A percentile compares a stretch with the other conserved stretches of the same genome.
Conservation (phyloP, 345 rosid species). For the Luvunga scandens region DNA sequence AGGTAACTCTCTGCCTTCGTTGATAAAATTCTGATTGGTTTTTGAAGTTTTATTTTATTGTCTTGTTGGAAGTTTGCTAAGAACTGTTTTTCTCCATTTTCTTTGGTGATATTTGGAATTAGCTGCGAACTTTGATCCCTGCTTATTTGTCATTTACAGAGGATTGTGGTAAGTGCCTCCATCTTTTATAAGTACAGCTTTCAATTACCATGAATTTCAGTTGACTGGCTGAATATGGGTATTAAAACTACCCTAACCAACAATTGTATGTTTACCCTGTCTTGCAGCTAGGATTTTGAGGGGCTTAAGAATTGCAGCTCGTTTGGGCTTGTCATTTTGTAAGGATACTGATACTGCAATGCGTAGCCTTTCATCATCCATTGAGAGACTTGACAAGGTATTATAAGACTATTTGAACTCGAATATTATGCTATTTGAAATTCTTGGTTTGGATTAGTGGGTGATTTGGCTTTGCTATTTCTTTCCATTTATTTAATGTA, state of each 20-base stretch:
- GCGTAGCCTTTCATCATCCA: conserved; percentile 48
- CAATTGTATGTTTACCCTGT: conserved; percentile 4
- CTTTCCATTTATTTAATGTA: not conserved
- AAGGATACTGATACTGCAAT: conserved; percentile 70
- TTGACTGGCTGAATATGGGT: not conserved
- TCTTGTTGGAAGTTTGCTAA: conserved; percentile 12
- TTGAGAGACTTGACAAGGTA: conserved; percentile 67
- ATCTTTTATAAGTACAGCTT: conserved; percentile 14
- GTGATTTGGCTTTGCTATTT: not conserved
- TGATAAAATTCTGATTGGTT: not conserved
- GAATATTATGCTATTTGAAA: conserved; percentile 1
- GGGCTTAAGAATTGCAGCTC: conserved; percentile 89
- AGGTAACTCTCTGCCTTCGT: conserved; percentile 46
- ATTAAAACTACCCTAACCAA: conserved; percentile 14
- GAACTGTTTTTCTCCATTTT: conserved; percentile 7
- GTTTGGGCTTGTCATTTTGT: conserved; percentile 64
- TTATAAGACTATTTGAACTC: not conserved
- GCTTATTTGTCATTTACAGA: conserved; percentile 74
- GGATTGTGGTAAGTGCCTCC: conserved; percentile 71
- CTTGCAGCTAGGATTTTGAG: conserved; percentile 86
- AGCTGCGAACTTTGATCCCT: conserved; percentile 79
- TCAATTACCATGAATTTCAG: conserved; percentile 15
- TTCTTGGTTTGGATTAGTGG: conserved; percentile 8
- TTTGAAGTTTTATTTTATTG: not conserved
- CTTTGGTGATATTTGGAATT: conserved; percentile 23